These are phyloP conservation scores for Agaricus subrufescens DNA, from an alignment of 768 basidiomycete species.

Conservation along the genomic window DNA sequence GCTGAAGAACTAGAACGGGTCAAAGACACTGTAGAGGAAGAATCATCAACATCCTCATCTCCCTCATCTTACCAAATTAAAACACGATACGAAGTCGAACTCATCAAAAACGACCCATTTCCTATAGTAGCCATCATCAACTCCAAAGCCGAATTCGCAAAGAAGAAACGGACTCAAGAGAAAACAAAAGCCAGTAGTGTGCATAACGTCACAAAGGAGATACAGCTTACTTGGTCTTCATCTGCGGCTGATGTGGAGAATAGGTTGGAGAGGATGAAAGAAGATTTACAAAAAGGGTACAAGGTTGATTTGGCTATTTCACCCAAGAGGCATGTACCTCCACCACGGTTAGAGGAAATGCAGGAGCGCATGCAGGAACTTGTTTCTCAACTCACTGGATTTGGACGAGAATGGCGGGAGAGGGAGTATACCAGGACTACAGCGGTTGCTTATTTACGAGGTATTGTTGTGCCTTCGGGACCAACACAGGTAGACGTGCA, in stretches of 20 bases:
- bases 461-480: constrained; percentile 15
- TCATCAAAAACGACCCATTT: not conserved
- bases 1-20: not conserved
- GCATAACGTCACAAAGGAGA: constrained; percentile 49
- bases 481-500: not conserved
- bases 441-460: constrained; percentile 42
- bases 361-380: constrained; percentile 39
- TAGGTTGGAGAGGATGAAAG: constrained; percentile 55
- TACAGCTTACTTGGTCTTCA: constrained; percentile 69
- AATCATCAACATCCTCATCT: not conserved
- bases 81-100: not conserved
- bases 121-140: constrained; percentile 61
- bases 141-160: constrained; percentile 35
- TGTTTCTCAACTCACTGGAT: constrained; percentile 37
- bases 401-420: constrained; percentile 50
- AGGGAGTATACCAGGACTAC: constrained; percentile 31
- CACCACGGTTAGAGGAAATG: constrained; percentile 36
- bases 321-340: constrained; percentile 39
- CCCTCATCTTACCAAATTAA: not conserved
- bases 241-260: constrained; percentile 55
- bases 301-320: constrained; percentile 53
- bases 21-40: not conserved
- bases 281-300: constrained; percentile 56
- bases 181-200: constrained; percentile 28
- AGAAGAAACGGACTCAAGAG: constrained; percentile 30